Base-by-base conservation (phyloP, 441 rosid species). In the Daphne laureola region DNA sequence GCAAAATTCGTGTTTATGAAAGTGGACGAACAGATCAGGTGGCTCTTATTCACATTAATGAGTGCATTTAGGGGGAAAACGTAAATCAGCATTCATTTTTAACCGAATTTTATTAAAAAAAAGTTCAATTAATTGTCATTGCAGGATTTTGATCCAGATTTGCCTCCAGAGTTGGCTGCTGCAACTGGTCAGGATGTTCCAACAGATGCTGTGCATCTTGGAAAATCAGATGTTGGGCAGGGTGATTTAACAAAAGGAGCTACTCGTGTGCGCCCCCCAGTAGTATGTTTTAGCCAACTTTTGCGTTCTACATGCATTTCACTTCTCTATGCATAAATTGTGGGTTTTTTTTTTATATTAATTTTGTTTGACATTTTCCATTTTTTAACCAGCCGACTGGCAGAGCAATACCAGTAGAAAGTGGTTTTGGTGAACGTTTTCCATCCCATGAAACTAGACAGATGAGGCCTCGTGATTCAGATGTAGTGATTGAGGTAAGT, bases 1-100 rank as follows among this genome's bases (percentile, higher is more conserved):
- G 99, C 82, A 87, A 86, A 79, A 93, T 93, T 67, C 95, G 87
- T 62, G 99, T 93, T 67, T 90, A 90, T 73, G 99, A 93, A 78
- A 83, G 97, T 54, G 97, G 90, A 53, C 75, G 99, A 55, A 70
- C 89, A 44, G 96, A 87, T 72, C 96, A 90, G 89, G 99, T 93
- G 79, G 58, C 58, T 31, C 38, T 7, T 31, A 31, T 31, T 31
- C 38, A 31, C 38, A 6, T 31, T 27, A 0, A 31, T 31, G 4
- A 44, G 16, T 12, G 48, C 16, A 9, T 14, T 21, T 21, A 4
- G 2, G 25, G 25, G 25, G 25, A 2, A 21, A 21, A 21, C 25
- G 25, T 21, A 3, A 21, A 21, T 2, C 25, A 21, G 8, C 48
- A 1, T 44, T 49, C 50, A 15, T 17, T 49, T 17, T 27, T 38